Conservation (phyloP, 108 stramenopile species). For the Pseudonitzschia multiseries region DNA sequence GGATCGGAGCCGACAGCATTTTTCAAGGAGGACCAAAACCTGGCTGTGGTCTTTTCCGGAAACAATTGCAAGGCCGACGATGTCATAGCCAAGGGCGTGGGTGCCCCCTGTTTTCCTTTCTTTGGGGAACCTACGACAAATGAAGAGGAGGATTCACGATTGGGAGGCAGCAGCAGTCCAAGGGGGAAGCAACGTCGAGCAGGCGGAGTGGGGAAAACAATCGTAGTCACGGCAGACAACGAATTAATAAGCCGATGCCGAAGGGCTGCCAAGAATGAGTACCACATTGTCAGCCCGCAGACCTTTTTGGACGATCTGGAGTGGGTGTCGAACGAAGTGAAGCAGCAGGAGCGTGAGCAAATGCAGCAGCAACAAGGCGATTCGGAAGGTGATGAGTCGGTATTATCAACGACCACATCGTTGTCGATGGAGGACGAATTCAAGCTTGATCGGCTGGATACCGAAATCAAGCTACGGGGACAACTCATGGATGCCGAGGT, state of each 20-base stretch:
- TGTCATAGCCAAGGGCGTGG: constrained; percentile 59
- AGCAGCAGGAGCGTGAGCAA: not conserved
- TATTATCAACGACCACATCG: not conserved
- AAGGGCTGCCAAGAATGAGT: constrained; percentile 22
- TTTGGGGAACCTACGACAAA: not conserved
- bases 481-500: constrained; percentile 40
- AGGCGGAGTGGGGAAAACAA: constrained; percentile 18
- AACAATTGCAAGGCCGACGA: constrained; percentile 64
- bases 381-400: not conserved
- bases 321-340: constrained; percentile 1
- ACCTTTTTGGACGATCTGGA: constrained; percentile 42
- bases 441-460: constrained; percentile 21
- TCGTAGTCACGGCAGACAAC: constrained; percentile 69
- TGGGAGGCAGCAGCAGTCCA: not conserved
- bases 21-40: constrained; percentile 24
- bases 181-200: not conserved
- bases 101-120: constrained; percentile 11
- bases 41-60: constrained; percentile 56
- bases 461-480: constrained; percentile 25
- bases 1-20: constrained; percentile 39
- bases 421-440: constrained; percentile 11
- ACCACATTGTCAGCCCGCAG: constrained; percentile 34
- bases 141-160: too few relatives aligned
- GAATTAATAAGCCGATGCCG: constrained; percentile 42
- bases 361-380: not conserved